Conservation (phyloP, 2,329 filamentous ascomycete genomes). For the Cyphellophora attinorum region DNA sequence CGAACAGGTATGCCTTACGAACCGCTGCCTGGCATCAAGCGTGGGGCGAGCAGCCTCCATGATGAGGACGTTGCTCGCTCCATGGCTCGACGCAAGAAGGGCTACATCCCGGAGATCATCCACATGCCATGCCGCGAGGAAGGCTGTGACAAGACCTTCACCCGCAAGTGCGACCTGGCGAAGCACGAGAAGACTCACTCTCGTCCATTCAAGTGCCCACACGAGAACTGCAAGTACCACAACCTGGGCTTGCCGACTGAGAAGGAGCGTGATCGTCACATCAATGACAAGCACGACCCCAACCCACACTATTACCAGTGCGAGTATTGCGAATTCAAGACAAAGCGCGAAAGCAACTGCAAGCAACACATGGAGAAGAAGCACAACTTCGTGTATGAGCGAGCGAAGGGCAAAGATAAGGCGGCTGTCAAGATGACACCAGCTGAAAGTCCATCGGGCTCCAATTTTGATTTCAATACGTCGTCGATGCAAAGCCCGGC, state of each 20-base stretch:
- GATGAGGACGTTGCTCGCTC: conserved; percentile 80
- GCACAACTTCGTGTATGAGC: conserved; percentile 80
- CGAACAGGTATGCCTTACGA: conserved; percentile 59
- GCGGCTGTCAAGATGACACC: conserved; percentile 29
- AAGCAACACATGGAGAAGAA: conserved; percentile 99
- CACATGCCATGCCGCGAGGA: conserved; percentile 67
- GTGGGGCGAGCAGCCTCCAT: conserved; percentile 48
- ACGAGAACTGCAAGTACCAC: conserved; percentile 78
- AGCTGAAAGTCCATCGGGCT: conserved; percentile 48
- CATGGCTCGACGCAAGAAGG: conserved; percentile 94
- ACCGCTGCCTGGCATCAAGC: conserved; percentile 39
- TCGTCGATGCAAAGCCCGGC: conserved; percentile 39
- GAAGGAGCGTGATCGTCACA: conserved; percentile 91
- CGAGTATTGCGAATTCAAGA: conserved; percentile 82
- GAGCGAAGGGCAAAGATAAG: conserved; percentile 85
- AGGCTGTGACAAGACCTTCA: conserved; percentile 84
- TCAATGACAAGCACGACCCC: conserved; percentile 88
- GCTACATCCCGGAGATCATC: conserved; percentile 73
- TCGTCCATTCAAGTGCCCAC: conserved; percentile 86
- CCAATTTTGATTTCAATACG: conserved; percentile 34
- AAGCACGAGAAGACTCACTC: conserved; percentile 98
- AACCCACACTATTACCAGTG: conserved; percentile 77
- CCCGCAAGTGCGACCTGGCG: conserved; percentile 90
- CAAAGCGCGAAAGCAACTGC: conserved; percentile 92
- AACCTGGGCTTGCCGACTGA: conserved; percentile 90